Evolutionary conservation across 805 yeast species (phyloP).

Genomic region (Vanderwaltozyma verrucispora): DNA sequence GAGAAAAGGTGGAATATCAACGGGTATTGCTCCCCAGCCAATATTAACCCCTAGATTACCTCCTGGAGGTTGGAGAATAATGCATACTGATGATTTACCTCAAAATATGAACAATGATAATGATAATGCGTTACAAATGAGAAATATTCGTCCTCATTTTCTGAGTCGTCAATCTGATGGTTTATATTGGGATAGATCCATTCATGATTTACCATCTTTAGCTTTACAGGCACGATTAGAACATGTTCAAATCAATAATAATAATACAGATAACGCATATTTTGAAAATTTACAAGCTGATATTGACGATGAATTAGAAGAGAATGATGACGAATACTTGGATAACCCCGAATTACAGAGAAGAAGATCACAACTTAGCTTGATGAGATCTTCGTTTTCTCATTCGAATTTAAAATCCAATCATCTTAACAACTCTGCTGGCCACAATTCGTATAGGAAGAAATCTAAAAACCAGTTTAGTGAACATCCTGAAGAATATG

Average conservation of each 20-base stretch:
- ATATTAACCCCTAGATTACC: conserved; percentile 22
- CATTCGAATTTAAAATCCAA: conserved; percentile 1
- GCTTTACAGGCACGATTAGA: background rate
- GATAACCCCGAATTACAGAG: conserved; percentile 23
- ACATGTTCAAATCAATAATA: background rate
- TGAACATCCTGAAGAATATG: conserved; percentile 16
- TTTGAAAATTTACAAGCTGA: conserved; percentile 2
- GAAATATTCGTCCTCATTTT: background rate
- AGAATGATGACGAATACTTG: conserved; percentile 26
- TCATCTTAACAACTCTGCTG: background rate
- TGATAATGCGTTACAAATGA: background rate
- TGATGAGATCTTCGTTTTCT: conserved; percentile 11
- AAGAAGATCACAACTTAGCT: conserved; percentile 24
- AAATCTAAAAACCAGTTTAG: conserved; percentile 8
- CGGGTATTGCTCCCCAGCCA: conserved; percentile 16
- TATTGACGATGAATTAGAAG: conserved; percentile 8
- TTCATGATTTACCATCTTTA: conserved; percentile 12
- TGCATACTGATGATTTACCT: conserved; percentile 12
- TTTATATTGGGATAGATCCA: conserved; percentile 29
- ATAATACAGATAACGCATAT: background rate
- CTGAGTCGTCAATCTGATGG: background rate
- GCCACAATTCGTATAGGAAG: background rate
- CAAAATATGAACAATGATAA: background rate
- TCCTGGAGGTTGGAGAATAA: conserved; percentile 28
- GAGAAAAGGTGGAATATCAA: conserved; percentile 22